Evolutionary conservation across 192 early-diverging fungal species (phyloP), one percentile per base, ranked within the genome.

Genomic region (Backusella luteola): DNA sequence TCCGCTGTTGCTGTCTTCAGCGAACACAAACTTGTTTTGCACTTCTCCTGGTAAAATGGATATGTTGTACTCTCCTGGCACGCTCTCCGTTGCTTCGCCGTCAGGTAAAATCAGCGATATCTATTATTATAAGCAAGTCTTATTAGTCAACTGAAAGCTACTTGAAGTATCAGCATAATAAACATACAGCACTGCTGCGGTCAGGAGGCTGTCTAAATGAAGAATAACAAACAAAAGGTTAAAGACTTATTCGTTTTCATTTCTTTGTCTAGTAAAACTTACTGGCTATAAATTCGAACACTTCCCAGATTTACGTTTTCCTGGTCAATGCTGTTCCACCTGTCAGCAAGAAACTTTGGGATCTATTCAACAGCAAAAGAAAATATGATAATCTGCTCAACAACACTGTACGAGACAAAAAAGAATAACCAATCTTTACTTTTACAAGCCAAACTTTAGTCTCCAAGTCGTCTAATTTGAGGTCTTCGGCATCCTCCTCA

Each of bases 371-470:
- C 19, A 19, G n/a, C n/a, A 42, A 29, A 17, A 63, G 15, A 11
- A 72, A 49, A n/a, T 29, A 29, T 17, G 34, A 41, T 19, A 56
- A 56, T 56, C 53, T 56, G 53, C 21, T 63, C 26, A 23, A 56
- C 53, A 63, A 59, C 6, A 23, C 12, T 29, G 26, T 29, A 29
- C 26, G 3, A 21, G 8, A 23, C 19, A n/a, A 66, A 34, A 12
- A 67, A 7, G 8, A 68, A 36, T 38, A 21, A 41, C 11, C 26
- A 69, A 32, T 32, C n/a, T n/a, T 59, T 84, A 87, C 88, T 80
- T 99, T 99, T 39, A 98, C 95, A 8, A 98, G 89, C 96, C 96
- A 98, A 19, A 95, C 91, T 80, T 96, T 94, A 63, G 86, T 92
- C 1, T 84, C 88, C 12, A 90, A 77, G 34, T 90, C 86, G 21